Base-by-base conservation (phyloP, 2,329 filamentous ascomycete species). In the Didymella segeticola region DNA sequence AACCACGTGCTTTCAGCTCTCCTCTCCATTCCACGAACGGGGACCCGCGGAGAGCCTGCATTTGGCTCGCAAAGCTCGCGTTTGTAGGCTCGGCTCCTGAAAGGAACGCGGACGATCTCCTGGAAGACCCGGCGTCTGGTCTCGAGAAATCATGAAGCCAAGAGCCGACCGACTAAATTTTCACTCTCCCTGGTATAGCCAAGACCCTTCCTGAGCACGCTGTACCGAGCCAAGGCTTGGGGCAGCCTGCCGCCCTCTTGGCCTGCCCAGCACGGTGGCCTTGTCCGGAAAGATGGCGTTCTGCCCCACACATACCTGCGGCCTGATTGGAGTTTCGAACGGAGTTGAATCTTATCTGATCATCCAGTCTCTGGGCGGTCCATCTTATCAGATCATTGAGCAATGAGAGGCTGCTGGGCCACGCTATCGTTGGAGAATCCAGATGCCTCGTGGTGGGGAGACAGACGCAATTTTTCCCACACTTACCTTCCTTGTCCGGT, bases 311-410 rank as follows among this genome's bases (percentile, higher is more conserved):
- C 23, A 4, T 22, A 4, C 20, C 30, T 29, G 23, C 25, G 11
- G 22, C 33, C 29, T 55, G 52, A 55, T 55, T 55, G 52, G 52
- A 43, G 45, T 23, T 17, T 30, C 17, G 12, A 5, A 5, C 52
- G 52, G 52, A 46, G 46, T 39, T 61, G 53, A 50, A 64, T 64
- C 62, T 68, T 65, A 68, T 69, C 64, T 56, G 62, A 67, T 67
- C 57, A 60, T 57, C 58, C 53, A 57, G 43, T 43, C 42, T 29
- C 56, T 61, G 42, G 59, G 56, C 56, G 33, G 17, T 42, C 31
- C 53, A 61, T 63, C 62, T 68, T 65, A 68, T 68, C 65, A 64
- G 67, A 69, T 69, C 63, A 67, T 68, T 50, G 60, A 61, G 52
- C 55, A 46, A 47, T 54, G 23, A 26, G 52, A 33, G 30, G 52